Evolutionary conservation across 2,329 filamentous ascomycete genomes (phyloP), one percentile per base, ranked within the genome.

Genomic region (Tolypocladium endophyticum): DNA sequence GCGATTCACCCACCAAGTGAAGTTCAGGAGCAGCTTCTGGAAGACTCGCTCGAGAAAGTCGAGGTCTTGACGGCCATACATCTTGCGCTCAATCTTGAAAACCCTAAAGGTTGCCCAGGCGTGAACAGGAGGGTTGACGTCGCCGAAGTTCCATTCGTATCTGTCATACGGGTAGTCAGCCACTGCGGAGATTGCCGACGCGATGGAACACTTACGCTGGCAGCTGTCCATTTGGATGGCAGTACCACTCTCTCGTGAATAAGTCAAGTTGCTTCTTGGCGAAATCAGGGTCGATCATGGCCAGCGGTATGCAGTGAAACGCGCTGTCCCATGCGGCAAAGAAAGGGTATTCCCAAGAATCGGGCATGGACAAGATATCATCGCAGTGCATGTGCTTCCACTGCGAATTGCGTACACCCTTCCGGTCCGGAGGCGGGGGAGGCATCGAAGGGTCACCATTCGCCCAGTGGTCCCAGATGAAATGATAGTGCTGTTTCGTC

Each of bases 1-100:
- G 61, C 93, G 88, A 72, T 97, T 97, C 25, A 97, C 93, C 93
- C 93, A 97, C 94, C 94, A 97, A 4, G 94, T 97, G 73, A 97
- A 97, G 77, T 97, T 97, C 63, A 97, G 80, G 30, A 97, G 79
- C 61, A 97, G 76, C 74, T 97, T 97, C 71, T 97, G 94, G 79
- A 97, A 97, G 5, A 97, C 92, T 25, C 93, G 85, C 78, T 97
- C 93, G 12, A 97, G 81, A 75, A 97, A 97, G 74, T 97, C 94
- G 38, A 97, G 79, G 71, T 97, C 93, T 70, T 97, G 91, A 39
- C 90, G 86, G 47, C 93, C 94, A 68, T 97, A 97, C 79, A 97
- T 85, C 77, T 97, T 97, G 66, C 94, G 87, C 78, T 97, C 93
- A 64, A 97, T 97, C 77, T 97, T 97, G 86, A 97, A 97, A 0